Percentiles rank a stretch among this genome's conserved stretches.
phyloP scores from a whole-genome alignment of 805 yeast genomes.

The Torulaspora franciscae region DNA sequence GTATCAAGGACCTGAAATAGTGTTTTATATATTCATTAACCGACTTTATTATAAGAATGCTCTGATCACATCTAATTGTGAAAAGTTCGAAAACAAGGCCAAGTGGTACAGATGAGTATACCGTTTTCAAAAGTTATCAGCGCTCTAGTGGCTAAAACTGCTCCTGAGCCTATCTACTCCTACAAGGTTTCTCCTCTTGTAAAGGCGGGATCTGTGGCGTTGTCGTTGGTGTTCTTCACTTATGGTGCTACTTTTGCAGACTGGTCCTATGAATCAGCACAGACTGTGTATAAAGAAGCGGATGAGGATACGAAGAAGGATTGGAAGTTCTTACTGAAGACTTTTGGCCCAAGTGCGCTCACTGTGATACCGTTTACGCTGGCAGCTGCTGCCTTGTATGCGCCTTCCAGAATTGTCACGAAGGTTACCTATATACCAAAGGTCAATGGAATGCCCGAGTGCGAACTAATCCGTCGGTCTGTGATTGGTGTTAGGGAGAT shows the following conservation, averaged over 20 bases:
- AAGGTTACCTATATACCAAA: slow-evolving; percentile 26
- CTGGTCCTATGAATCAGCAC: slow-evolving; percentile 27
- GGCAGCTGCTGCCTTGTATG: slow-evolving; percentile 22
- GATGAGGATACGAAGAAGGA: slow-evolving; percentile 13
- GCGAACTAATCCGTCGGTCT: slow-evolving; percentile 26
- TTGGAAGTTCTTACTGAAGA: slow-evolving; percentile 18
- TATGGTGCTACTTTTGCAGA: slow-evolving; percentile 31
- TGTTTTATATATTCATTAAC: background rate
- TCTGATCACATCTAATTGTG: background rate
- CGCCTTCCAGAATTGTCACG: slow-evolving; percentile 29
- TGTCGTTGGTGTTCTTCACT: slow-evolving; percentile 26
- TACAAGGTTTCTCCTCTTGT: slow-evolving; percentile 18
- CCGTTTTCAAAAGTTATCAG: slow-evolving; percentile 21
- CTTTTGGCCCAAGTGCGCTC: slow-evolving; percentile 26
- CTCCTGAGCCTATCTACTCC: slow-evolving; percentile 23
- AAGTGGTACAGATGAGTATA: slow-evolving; percentile 9
- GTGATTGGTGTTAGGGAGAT: slow-evolving; percentile 20
- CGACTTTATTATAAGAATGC: background rate
- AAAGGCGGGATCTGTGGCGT: slow-evolving; percentile 20
- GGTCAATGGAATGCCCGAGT: slow-evolving; percentile 14
- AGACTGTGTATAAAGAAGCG: slow-evolving; percentile 11
- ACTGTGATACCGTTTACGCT: slow-evolving; percentile 28
- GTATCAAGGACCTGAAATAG: slow-evolving; percentile 26
- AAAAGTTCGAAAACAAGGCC: background rate
- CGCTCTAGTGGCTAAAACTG: slow-evolving; percentile 20